A percentile compares a stretch with the other conserved stretches of the same genome.
Evolutionary conservation across 306 rosid genomes (phyloP).

Genomic region (Styphnolobium japonicum): DNA sequence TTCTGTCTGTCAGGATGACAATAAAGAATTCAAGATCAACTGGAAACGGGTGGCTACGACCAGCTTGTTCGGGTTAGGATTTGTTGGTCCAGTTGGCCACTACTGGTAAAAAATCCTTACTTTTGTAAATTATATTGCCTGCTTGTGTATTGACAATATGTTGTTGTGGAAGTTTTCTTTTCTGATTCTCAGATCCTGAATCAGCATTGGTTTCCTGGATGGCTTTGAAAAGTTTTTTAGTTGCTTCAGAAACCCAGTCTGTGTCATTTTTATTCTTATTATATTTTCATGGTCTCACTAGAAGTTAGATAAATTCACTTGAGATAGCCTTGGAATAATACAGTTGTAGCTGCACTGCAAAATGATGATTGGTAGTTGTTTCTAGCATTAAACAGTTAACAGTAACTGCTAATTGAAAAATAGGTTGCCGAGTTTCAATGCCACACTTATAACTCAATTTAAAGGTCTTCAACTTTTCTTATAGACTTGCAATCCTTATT

Average conservation of each 20-base stretch:
- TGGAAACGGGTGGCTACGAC: constrained; percentile 60
- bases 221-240: neutral
- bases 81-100: constrained; percentile 68
- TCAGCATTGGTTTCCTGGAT: neutral
- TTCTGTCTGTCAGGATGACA: constrained; percentile 36
- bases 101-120: constrained; percentile 46
- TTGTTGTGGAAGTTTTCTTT: constrained; percentile 1
- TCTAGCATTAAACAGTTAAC: neutral
- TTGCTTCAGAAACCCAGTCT: neutral
- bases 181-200: neutral
- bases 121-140: neutral
- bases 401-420: neutral
- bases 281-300: neutral
- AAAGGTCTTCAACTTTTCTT: neutral
- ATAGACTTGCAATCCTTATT: neutral
- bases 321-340: neutral
- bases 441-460: neutral
- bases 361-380: constrained; percentile 1
- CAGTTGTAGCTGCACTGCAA: neutral
- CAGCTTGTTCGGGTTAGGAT: constrained; percentile 57
- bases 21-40: constrained; percentile 44
- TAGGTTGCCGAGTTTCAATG: neutral
- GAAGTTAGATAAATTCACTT: neutral
- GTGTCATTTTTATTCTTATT: neutral
- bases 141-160: constrained; percentile 14